phyloP scores from a whole-genome alignment of 345 rosid species.

The Microcos paniculata region DNA sequence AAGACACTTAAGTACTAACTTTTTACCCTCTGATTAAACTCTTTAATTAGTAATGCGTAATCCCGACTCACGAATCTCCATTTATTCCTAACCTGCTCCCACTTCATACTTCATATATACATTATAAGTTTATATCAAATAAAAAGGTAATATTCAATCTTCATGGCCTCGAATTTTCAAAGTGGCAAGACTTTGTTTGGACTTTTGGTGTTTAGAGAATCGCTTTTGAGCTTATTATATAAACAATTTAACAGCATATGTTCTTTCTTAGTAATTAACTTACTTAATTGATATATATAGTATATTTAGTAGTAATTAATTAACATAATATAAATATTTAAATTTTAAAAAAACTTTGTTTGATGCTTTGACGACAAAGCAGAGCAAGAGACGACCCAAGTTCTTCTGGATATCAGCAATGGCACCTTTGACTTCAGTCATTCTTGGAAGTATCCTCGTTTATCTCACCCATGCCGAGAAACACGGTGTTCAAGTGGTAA shows the following conservation, averaged over 20 bases:
- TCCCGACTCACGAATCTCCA: background rate
- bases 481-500: constrained; percentile 80
- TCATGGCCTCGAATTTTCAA: background rate
- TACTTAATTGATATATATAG: too few relatives aligned
- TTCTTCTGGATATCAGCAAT: constrained; percentile 91
- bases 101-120: background rate
- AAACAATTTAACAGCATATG: too few relatives aligned
- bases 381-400: constrained; percentile 83
- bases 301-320: too few relatives aligned
- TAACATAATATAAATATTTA: too few relatives aligned
- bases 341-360: background rate
- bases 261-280: too few relatives aligned
- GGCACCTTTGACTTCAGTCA: constrained; percentile 80
- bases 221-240: too few relatives aligned
- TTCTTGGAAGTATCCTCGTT: constrained; percentile 75
- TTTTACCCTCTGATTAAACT: background rate
- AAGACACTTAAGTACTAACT: background rate
- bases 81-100: background rate
- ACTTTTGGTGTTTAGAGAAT: too few relatives aligned
- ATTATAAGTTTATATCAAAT: background rate
- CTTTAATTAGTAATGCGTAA: too few relatives aligned
- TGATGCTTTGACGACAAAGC: background rate
- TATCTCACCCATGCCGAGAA: constrained; percentile 72
- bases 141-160: too few relatives aligned
- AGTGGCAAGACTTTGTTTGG: background rate